Base-by-base conservation (phyloP, 2,329 filamentous ascomycete species). In the Curvularia eragrostidis region DNA sequence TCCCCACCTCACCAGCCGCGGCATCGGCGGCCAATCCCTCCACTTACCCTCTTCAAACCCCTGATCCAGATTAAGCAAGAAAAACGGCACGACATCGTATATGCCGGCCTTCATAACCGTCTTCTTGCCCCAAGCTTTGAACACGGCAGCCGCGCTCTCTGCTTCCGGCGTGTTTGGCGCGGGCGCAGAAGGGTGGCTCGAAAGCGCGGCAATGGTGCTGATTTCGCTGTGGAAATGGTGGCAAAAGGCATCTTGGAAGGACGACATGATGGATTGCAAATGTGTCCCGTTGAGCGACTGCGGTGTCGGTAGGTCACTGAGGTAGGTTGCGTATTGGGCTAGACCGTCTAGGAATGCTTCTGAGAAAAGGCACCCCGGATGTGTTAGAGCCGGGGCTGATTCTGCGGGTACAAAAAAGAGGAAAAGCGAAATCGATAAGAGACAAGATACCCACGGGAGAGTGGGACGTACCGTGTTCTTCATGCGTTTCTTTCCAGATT, bases 11-110 rank as follows among this genome's bases (percentile, higher is more conserved):
- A 89, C 80, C 3, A 84, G 82, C 5, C 78, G 80, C 1, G 87
- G 86, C 78, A 89, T 89, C 0, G 87, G 85, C 43, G 87, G 87
- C 86, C 87, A 89, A 64, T 82, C 81, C 12, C 79, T 79, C 85
- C 87, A 89, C 67, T 81, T 71, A 23, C 85, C 85, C 5, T 83
- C 83, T 73, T 89, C 87, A 58, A 78, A 80, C 3, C 82, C 86
- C 41, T 79, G 74, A 70, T 89, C 87, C 21, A 88, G 75, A 68
- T 89, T 89, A 62, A 88, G 73, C 54, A 89, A 69, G 77, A 89
- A 88, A 66, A 89, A 88, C 1, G 86, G 86, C 15, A 89, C 82
- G 0, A 86, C 86, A 58, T 88, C 85, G 18, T 81, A 77, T 36
- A 82, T 79, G 26, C 85, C 84, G 0, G 84, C 85, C 75, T 87